Evolutionary conservation across 192 early-diverging fungal genomes (phyloP).

Genomic region (Dissophora ornata): DNA sequence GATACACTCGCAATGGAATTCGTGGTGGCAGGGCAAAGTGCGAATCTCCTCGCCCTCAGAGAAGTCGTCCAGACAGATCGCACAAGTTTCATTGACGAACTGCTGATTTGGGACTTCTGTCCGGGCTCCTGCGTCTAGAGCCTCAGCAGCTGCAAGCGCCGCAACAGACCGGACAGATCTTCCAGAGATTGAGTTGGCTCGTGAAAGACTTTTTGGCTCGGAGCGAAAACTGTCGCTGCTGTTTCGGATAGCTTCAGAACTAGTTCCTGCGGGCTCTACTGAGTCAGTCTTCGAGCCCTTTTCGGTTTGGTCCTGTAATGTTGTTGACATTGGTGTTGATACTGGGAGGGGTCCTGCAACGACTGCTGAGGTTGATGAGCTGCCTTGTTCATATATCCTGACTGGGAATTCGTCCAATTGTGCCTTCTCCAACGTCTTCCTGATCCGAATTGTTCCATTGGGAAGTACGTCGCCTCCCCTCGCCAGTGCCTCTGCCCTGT

Average conservation of each 20-base stretch:
- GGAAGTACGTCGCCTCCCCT: constrained; percentile 37
- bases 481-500: constrained; percentile 33
- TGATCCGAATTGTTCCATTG: constrained; percentile 36
- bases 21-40: constrained; percentile 50
- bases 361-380: not conserved
- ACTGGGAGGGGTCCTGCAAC: not conserved
- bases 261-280: too few species aligned
- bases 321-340: constrained; percentile 1
- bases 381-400: constrained; percentile 19
- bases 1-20: constrained; percentile 56
- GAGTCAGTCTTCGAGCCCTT: too few species aligned
- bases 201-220: not conserved
- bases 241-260: not conserved
- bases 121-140: constrained; percentile 6
- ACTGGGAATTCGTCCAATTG: constrained; percentile 33
- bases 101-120: not conserved
- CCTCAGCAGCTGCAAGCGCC: constrained; percentile 29
- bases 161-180: constrained; percentile 28
- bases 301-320: not conserved
- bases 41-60: constrained; percentile 49
- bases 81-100: constrained; percentile 46
- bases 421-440: constrained; percentile 31
- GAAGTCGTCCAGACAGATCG: constrained; percentile 59
- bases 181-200: constrained; percentile 21
- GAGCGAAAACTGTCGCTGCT: not conserved